Evolutionary conservation across 768 basidiomycete genomes (phyloP).

Genomic region (Pisolithus albus): DNA sequence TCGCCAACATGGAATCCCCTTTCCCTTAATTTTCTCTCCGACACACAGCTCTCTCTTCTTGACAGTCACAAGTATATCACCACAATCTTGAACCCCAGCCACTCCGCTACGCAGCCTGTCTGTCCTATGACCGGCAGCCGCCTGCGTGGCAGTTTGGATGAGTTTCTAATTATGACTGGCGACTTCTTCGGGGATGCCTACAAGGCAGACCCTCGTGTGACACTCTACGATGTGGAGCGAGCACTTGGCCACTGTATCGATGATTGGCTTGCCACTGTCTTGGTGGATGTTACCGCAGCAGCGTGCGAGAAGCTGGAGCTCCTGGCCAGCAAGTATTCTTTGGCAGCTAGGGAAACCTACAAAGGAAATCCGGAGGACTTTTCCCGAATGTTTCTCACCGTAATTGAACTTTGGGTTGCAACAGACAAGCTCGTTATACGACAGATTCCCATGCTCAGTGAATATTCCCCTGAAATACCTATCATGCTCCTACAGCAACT

Average conservation of each 20-base stretch:
- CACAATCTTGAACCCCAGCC: conserved; percentile 4
- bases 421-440: conserved; percentile 22
- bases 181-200: conserved; percentile 8
- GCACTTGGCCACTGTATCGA: conserved; percentile 27
- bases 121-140: background rate
- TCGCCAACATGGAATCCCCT: conserved; percentile 27
- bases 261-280: conserved; percentile 26
- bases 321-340: conserved; percentile 23
- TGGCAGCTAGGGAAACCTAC: conserved; percentile 22
- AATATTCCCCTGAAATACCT: conserved; percentile 31
- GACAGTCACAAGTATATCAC: conserved; percentile 24
- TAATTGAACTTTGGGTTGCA: conserved; percentile 33
- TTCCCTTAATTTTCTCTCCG: conserved; percentile 20
- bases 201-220: conserved; percentile 8
- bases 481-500: conserved; percentile 18
- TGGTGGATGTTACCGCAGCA: background rate
- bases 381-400: conserved; percentile 38
- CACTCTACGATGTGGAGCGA: conserved; percentile 34
- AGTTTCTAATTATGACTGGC: conserved; percentile 12
- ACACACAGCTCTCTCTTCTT: conserved; percentile 30
- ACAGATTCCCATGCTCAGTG: conserved; percentile 19
- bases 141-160: conserved; percentile 8
- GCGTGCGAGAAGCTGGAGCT: conserved; percentile 17
- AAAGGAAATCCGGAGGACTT: conserved; percentile 30
- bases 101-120: background rate